phyloP scores from a whole-genome alignment of 257 asterid species.

The Marsdenia floribunda region DNA sequence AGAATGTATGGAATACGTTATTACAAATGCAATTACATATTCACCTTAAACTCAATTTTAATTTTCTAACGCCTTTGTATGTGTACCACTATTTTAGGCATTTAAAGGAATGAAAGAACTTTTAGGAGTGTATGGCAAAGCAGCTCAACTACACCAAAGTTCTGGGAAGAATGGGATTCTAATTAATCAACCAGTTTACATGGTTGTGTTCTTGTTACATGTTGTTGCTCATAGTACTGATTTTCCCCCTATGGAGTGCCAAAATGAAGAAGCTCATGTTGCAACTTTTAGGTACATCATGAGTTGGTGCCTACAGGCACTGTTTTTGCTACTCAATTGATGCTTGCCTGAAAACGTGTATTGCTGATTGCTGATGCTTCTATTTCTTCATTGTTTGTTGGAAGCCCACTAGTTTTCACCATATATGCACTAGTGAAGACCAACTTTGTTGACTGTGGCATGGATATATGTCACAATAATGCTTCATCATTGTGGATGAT shows the following conservation, averaged over 20 bases:
- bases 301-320: constrained; percentile 2
- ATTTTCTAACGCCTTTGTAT: constrained; percentile 16
- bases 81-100: constrained; percentile 35
- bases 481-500: constrained; percentile 54
- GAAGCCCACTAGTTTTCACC: constrained; percentile 68
- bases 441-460: constrained; percentile 30
- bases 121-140: constrained; percentile 38
- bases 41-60: constrained; percentile 17
- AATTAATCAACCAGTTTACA: constrained; percentile 56
- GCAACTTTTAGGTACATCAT: constrained; percentile 56
- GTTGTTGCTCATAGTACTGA: constrained; percentile 65
- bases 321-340: not conserved
- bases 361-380: not conserved
- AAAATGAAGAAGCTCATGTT: constrained; percentile 44
- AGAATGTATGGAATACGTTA: constrained; percentile 41
- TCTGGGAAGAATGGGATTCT: constrained; percentile 32
- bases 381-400: constrained; percentile 21
- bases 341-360: not conserved
- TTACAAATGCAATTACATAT: not conserved
- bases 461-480: constrained; percentile 29
- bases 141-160: constrained; percentile 39
- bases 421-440: constrained; percentile 51
- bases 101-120: constrained; percentile 54
- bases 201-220: constrained; percentile 67
- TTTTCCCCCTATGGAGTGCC: constrained; percentile 61